phyloP scores from a whole-genome alignment of 306 rosid species.

The Vigna unguiculata region DNA sequence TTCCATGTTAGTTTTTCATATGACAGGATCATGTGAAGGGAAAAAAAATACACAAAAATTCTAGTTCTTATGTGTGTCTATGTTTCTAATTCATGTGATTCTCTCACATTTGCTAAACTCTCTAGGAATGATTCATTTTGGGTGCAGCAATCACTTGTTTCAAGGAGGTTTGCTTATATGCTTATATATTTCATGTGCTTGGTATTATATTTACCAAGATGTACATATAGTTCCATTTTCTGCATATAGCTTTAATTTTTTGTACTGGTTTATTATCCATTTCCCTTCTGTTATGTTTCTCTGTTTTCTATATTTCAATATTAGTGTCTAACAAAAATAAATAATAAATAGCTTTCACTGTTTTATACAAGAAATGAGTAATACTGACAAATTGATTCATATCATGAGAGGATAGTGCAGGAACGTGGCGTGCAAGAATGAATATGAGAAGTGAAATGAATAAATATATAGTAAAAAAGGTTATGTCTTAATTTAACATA shows the following conservation, averaged over 20 bases:
- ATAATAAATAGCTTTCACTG: not conserved
- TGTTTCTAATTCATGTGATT: not conserved
- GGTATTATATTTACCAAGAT: not conserved
- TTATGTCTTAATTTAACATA: not conserved
- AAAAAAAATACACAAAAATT: not conserved
- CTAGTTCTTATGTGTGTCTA: not conserved
- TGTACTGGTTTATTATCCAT: not conserved
- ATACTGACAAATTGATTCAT: constrained; percentile 8
- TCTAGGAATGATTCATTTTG: constrained; percentile 2
- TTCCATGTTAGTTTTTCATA: not conserved
- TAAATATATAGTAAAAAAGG: too few relatives aligned
- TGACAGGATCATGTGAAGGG: not conserved
- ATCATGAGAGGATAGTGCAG: not conserved
- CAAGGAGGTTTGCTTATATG: constrained; percentile 6
- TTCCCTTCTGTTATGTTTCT: too few relatives aligned
- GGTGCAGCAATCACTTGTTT: not conserved
- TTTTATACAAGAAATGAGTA: constrained; percentile 29
- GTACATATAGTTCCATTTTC: constrained; percentile 22
- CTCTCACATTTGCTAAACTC: constrained; percentile 2
- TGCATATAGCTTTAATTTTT: not conserved
- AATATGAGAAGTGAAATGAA: constrained; percentile 9
- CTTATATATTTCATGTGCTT: not conserved
- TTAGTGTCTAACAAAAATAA: not conserved
- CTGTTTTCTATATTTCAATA: not conserved
- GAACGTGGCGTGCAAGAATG: constrained; percentile 33